Percentiles rank a stretch among this genome's conserved stretches.
phyloP scores from a whole-genome alignment of 306 rosid species.

The Prinsepia uniflora region DNA sequence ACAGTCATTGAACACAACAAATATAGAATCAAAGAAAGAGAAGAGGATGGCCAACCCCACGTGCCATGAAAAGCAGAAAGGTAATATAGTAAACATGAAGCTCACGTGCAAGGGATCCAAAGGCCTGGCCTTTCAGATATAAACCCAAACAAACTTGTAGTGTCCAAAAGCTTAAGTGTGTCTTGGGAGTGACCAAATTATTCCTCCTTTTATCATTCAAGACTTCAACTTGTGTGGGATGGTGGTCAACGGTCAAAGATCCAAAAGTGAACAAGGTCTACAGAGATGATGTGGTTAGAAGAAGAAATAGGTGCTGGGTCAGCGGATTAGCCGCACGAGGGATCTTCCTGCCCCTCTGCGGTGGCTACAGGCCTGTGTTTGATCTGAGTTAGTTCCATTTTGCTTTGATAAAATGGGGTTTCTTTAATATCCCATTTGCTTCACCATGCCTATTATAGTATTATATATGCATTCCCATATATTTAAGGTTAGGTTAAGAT shows the following conservation, averaged over 20 bases:
- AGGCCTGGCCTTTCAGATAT: conserved; percentile 13
- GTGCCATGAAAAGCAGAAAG: conserved; percentile 64
- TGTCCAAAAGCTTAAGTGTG: conserved; percentile 19
- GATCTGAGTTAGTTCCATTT: conserved; percentile 37
- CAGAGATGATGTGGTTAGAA: conserved; percentile 36
- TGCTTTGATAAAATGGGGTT: conserved; percentile 22
- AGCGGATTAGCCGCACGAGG: conserved; percentile 85
- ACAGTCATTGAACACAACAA: background rate
- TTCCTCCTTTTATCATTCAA: conserved; percentile 23
- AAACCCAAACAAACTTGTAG: conserved; percentile 9
- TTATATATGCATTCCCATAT: conserved; percentile 19
- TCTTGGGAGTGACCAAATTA: conserved; percentile 28
- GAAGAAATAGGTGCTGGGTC: conserved; percentile 53
- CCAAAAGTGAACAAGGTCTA: conserved; percentile 21
- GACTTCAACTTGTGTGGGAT: conserved; percentile 4
- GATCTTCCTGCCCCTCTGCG: conserved; percentile 38
- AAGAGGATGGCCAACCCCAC: conserved; percentile 40
- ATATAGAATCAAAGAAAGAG: conserved; percentile 16
- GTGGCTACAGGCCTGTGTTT: conserved; percentile 20
- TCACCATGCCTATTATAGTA: background rate
- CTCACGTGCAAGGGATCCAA: conserved; percentile 85
- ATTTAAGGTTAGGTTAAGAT: conserved; percentile 24
- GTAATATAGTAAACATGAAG: conserved; percentile 41
- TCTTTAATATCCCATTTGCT: conserved; percentile 7
- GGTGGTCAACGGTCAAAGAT: conserved; percentile 74